A percentile compares a stretch with the other conserved stretches of the same genome.
These are phyloP conservation scores for Stachybotrys echinatus DNA, from an alignment of 2,329 filamentous ascomycete genomes.

Conservation along the genomic window DNA sequence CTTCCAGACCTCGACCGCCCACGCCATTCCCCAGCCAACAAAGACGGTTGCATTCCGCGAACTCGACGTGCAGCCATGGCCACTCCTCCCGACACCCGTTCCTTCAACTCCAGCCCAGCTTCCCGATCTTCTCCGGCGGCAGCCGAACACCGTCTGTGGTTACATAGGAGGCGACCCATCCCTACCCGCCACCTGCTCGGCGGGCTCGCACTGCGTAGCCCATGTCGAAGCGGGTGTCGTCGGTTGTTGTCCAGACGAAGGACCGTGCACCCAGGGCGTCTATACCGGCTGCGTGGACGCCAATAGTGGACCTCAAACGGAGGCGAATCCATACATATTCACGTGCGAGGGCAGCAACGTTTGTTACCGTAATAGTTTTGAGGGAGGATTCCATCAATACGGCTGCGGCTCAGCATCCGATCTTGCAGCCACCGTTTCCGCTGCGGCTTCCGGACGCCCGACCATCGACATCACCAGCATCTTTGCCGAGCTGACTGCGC, in stretches of 20 bases:
- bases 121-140: conserved; percentile 27
- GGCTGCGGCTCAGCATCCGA: conserved; percentile 47
- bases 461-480: conserved; percentile 29
- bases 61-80: conserved; percentile 34
- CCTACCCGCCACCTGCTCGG: conserved; percentile 51
- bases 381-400: conserved; percentile 50
- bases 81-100: conserved; percentile 30
- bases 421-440: conserved; percentile 42
- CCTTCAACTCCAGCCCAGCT: conserved; percentile 18
- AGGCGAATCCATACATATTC: conserved; percentile 50
- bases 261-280: conserved; percentile 47
- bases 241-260: conserved; percentile 50
- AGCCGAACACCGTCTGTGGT: conserved; percentile 52
- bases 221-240: conserved; percentile 43
- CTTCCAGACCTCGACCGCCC: conserved; percentile 23
- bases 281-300: conserved; percentile 53
- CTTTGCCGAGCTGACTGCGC: conserved; percentile 33
- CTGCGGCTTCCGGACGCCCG: conserved; percentile 36
- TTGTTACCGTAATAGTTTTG: conserved; percentile 51
- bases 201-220: conserved; percentile 53
- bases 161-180: conserved; percentile 47
- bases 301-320: conserved; percentile 43
- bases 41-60: conserved; percentile 28
- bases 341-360: conserved; percentile 46
- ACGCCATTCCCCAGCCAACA: conserved; percentile 36